Conservation (phyloP, 495 filamentous ascomycete genomes). For the Pseudotulostoma volvatum region DNA sequence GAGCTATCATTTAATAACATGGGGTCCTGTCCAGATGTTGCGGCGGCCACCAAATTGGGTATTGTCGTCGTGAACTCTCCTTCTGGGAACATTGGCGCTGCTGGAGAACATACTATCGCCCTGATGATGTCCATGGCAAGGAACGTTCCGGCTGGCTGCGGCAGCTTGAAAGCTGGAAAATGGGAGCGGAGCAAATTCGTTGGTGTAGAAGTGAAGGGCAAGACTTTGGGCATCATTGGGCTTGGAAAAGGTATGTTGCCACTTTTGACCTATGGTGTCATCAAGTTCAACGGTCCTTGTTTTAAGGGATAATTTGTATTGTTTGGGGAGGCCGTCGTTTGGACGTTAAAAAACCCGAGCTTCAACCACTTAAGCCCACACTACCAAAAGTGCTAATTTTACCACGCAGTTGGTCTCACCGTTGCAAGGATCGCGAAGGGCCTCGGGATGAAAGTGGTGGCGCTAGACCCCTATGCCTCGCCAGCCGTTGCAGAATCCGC, state of each 20-base stretch:
- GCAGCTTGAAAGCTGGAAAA: constrained; percentile 39
- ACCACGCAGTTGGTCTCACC: constrained; percentile 42
- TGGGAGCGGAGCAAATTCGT: constrained; percentile 57
- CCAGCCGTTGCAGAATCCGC: constrained; percentile 39
- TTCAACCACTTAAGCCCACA: no score
- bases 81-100: constrained; percentile 51
- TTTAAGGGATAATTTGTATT: no score
- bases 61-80: constrained; percentile 60
- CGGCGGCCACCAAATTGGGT: constrained; percentile 44
- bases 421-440: constrained; percentile 54
- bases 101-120: constrained; percentile 53
- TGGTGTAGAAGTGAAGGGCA: constrained; percentile 53
- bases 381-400: no score
- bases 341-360: no score
- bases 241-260: constrained; percentile 41
- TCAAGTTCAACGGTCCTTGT: no score
- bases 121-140: constrained; percentile 48
- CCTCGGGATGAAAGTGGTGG: constrained; percentile 50
- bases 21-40: constrained; percentile 35
- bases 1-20: no score
- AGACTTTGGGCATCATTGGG: constrained; percentile 50
- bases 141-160: constrained; percentile 44
- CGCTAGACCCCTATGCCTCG: constrained; percentile 52
- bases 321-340: no score
- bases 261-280: neutral